These are phyloP conservation scores for Uronychia binucleata DNA, from an alignment of 73 alveolate genomes.

Conservation along the genomic window DNA sequence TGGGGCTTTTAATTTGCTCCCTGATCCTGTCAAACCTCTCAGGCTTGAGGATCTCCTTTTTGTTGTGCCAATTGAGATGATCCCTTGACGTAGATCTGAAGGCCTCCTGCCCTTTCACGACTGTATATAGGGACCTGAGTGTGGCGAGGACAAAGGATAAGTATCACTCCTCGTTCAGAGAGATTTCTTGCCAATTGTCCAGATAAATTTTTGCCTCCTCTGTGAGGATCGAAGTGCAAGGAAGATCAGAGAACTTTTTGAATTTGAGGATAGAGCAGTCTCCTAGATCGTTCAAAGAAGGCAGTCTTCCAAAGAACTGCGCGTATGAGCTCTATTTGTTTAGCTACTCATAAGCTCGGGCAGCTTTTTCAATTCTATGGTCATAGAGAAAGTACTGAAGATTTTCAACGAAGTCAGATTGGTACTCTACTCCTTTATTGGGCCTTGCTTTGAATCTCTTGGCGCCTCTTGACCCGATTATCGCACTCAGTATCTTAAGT, in stretches of 20 bases:
- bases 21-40: neutral
- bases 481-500: neutral
- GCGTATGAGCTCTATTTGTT: neutral
- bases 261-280: neutral
- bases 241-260: constrained; percentile 25
- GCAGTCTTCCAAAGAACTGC: constrained; percentile 10
- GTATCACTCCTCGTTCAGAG: neutral
- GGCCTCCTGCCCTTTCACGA: neutral
- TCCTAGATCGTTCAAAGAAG: neutral
- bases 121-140: neutral
- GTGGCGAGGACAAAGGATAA: neutral
- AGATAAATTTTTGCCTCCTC: neutral
- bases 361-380: neutral
- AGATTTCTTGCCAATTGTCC: neutral
- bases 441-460: neutral
- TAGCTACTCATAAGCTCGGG: neutral
- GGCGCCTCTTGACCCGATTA: neutral
- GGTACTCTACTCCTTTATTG: neutral
- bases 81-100: neutral
- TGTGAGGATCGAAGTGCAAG: neutral
- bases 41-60: neutral
- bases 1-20: neutral
- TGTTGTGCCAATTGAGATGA: neutral
- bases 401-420: neutral
- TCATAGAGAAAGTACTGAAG: neutral